These are phyloP conservation scores for Gloeophyllum trabeum DNA, from an alignment of 768 basidiomycete genomes.

Conservation along the genomic window DNA sequence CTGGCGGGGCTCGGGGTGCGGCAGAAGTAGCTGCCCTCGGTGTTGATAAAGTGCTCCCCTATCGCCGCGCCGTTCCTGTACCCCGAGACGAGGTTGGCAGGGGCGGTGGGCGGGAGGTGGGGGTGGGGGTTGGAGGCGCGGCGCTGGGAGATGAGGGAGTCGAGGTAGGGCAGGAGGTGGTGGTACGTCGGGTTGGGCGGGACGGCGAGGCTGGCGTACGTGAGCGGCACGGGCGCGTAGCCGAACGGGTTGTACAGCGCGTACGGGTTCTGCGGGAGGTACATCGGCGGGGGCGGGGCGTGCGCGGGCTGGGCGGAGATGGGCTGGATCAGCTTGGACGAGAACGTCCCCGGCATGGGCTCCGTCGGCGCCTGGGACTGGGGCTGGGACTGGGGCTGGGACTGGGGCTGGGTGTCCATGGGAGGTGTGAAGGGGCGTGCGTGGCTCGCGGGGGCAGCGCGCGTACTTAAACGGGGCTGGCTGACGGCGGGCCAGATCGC, in stretches of 20 bases:
- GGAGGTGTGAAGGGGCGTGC: not conserved
- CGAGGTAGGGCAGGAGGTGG: not conserved
- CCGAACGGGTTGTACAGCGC: not conserved
- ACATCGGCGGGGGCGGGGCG: not conserved
- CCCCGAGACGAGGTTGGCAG: not conserved
- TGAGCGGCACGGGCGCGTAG: not conserved
- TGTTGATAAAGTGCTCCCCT: not conserved
- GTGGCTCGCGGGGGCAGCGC: not conserved
- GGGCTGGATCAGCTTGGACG: not conserved
- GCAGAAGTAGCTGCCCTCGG: not conserved
- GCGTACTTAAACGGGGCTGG: not conserved
- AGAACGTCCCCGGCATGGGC: not conserved
- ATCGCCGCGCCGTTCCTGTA: not conserved
- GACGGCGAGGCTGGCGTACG: not conserved
- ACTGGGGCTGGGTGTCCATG: not conserved
- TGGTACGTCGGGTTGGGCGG: not conserved
- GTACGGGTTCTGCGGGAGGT: not conserved
- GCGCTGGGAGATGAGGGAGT: not conserved
- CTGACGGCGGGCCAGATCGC: not conserved
- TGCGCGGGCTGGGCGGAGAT: not conserved
- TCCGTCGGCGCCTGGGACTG: no score
- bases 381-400: not conserved
- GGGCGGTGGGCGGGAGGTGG: not conserved
- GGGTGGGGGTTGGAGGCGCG: not conserved
- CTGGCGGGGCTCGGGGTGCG: constrained; percentile 1